phyloP scores from a whole-genome alignment of 805 yeast species.

The Crinitomyces ghanaensis region DNA sequence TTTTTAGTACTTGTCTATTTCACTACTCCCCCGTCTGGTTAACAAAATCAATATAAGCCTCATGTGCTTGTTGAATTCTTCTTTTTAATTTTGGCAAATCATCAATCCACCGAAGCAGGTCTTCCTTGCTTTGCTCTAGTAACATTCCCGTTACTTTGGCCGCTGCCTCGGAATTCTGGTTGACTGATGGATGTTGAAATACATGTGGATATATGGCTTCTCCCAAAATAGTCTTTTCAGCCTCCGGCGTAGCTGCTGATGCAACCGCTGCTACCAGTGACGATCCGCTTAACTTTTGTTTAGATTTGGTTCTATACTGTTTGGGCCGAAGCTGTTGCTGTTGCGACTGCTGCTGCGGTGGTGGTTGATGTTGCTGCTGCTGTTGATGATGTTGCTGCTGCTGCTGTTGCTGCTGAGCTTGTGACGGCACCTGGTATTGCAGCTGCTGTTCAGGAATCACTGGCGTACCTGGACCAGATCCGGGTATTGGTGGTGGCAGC shows the following conservation, averaged over 20 bases:
- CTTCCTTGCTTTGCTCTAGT: conserved; percentile 78
- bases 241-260: conserved; percentile 33
- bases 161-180: conserved; percentile 71
- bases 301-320: conserved; percentile 2
- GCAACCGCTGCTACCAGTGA: conserved; percentile 34
- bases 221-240: conserved; percentile 42
- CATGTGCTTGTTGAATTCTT: conserved; percentile 81
- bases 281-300: conserved; percentile 14
- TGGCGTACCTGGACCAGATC: conserved; percentile 1
- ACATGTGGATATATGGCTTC: conserved; percentile 86
- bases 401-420: background rate
- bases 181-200: conserved; percentile 63
- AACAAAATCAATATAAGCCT: conserved; percentile 80
- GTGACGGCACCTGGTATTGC: background rate
- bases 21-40: background rate
- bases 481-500: too few species aligned
- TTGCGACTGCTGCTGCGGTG: conserved; percentile 9
- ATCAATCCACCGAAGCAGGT: conserved; percentile 72
- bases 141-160: conserved; percentile 93
- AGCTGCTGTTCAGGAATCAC: conserved; percentile 1
- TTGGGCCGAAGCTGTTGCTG: conserved; percentile 1
- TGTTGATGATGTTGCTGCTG: conserved; percentile 3
- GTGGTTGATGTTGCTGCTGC: conserved; percentile 2
- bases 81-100: conserved; percentile 72
- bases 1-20: conserved; percentile 1